A percentile compares a stretch with the other conserved stretches of the same genome.
Evolutionary conservation across 805 yeast species (phyloP).

Genomic region (Barnettozyma sp.): DNA sequence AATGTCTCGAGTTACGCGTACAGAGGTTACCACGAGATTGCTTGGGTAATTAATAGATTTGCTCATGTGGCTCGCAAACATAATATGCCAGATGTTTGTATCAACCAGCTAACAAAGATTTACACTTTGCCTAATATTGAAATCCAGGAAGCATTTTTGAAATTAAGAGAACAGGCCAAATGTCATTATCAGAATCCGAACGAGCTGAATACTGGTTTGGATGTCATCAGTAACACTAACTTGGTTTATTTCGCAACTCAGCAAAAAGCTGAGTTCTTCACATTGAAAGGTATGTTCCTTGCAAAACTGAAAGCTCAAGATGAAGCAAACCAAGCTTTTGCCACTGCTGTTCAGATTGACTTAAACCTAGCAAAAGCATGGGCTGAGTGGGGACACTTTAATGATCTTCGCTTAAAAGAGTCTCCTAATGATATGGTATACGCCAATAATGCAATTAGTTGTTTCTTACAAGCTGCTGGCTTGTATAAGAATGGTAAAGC

Average conservation of each 20-base stretch:
- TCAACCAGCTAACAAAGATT: constrained; percentile 84
- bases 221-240: constrained; percentile 94
- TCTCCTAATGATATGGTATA: constrained; percentile 71
- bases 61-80: constrained; percentile 98
- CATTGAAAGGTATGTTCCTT: constrained; percentile 95
- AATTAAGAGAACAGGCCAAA: constrained; percentile 93
- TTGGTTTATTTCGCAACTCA: constrained; percentile 94
- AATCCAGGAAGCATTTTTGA: constrained; percentile 95
- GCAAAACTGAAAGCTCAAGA: constrained; percentile 86
- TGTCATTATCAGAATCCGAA: constrained; percentile 91
- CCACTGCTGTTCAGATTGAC: constrained; percentile 95
- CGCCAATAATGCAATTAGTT: constrained; percentile 91
- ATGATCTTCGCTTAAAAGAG: constrained; percentile 81
- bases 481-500: constrained; percentile 89
- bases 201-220: constrained; percentile 90
- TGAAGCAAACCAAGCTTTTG: constrained; percentile 96
- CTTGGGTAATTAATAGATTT: constrained; percentile 96
- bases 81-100: constrained; percentile 94
- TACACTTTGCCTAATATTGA: constrained; percentile 96
- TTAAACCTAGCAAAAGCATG: constrained; percentile 93
- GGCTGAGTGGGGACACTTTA: constrained; percentile 99
- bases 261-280: constrained; percentile 96
- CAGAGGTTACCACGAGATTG: constrained; percentile 96
- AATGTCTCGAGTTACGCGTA: constrained; percentile 89
- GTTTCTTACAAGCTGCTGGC: constrained; percentile 97